Evolutionary conservation across 345 rosid genomes (phyloP).

Genomic region (Eucalyptus fibrosa): DNA sequence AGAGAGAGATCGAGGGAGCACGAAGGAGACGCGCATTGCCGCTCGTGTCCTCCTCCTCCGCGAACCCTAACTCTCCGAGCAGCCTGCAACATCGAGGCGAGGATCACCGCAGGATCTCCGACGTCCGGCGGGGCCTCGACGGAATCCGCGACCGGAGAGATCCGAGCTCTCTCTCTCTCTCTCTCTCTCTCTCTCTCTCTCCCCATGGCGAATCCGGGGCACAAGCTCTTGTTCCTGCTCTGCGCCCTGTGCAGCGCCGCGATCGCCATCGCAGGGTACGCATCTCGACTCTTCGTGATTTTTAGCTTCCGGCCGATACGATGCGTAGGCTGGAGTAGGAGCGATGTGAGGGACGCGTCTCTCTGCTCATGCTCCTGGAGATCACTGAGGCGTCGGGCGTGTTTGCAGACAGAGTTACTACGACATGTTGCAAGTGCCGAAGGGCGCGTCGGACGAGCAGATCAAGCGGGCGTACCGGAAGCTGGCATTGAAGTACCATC

Average conservation of each 20-base stretch:
- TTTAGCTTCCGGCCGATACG: not conserved
- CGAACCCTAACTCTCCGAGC: not conserved
- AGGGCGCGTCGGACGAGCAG: constrained; percentile 91
- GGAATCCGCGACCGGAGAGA: not conserved
- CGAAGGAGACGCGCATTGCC: not conserved
- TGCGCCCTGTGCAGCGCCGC: constrained; percentile 16
- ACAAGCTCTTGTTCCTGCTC: constrained; percentile 13
- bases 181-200: not conserved
- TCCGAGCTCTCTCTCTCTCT: not conserved
- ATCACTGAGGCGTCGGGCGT: not conserved
- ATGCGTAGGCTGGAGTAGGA: not conserved
- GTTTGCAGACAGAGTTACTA: constrained; percentile 81
- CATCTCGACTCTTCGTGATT: not conserved
- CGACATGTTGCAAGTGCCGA: constrained; percentile 84
- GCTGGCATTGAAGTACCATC: constrained; percentile 96
- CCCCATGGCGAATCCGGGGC: constrained; percentile 12
- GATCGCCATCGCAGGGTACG: constrained; percentile 21
- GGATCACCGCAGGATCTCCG: constrained; percentile 11
- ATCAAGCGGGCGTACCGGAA: constrained; percentile 96
- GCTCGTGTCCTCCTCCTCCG: not conserved
- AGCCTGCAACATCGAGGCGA: not conserved
- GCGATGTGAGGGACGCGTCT: not conserved
- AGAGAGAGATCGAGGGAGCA: not conserved
- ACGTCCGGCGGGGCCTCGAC: not conserved
- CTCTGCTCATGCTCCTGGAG: not conserved